Percentiles rank a stretch among this genome's conserved stretches.
Evolutionary conservation across 495 filamentous ascomycete genomes (phyloP).

Genomic region (Penicillium roqueforti): DNA sequence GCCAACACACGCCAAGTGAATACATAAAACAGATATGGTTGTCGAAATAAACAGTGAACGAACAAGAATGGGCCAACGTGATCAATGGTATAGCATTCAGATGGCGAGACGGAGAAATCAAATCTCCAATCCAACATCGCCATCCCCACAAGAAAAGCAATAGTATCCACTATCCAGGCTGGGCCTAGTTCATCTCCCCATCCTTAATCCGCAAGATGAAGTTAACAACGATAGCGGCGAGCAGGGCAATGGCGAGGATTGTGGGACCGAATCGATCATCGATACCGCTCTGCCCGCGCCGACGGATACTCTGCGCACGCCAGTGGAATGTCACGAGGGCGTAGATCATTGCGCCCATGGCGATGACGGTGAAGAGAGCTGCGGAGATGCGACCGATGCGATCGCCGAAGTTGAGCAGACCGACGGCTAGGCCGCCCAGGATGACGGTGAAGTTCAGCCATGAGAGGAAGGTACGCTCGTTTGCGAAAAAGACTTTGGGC

Average conservation of each 20-base stretch:
- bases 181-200: slow-evolving; percentile 17
- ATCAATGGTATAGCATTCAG: background rate
- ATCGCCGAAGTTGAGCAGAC: slow-evolving; percentile 97
- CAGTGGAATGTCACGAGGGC: slow-evolving; percentile 94
- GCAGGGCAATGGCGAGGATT: slow-evolving; percentile 74
- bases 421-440: slow-evolving; percentile 89
- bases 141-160: background rate
- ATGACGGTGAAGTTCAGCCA: slow-evolving; percentile 99
- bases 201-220: slow-evolving; percentile 80
- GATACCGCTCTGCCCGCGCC: slow-evolving; percentile 89
- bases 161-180: background rate
- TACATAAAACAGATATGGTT: background rate
- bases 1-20: background rate
- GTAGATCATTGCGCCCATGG: slow-evolving; percentile 94
- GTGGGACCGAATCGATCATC: slow-evolving; percentile 94
- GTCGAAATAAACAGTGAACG: background rate
- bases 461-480: slow-evolving; percentile 97
- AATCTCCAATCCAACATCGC: background rate
- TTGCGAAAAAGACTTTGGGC: slow-evolving; percentile 99
- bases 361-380: slow-evolving; percentile 87
- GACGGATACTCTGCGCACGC: slow-evolving; percentile 87
- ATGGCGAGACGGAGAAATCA: background rate
- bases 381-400: slow-evolving; percentile 86
- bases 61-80: background rate
- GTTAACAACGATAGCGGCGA: slow-evolving; percentile 87